Evolutionary conservation across 1,139 yeast genomes (phyloP).

Genomic region (Pichia sp.): DNA sequence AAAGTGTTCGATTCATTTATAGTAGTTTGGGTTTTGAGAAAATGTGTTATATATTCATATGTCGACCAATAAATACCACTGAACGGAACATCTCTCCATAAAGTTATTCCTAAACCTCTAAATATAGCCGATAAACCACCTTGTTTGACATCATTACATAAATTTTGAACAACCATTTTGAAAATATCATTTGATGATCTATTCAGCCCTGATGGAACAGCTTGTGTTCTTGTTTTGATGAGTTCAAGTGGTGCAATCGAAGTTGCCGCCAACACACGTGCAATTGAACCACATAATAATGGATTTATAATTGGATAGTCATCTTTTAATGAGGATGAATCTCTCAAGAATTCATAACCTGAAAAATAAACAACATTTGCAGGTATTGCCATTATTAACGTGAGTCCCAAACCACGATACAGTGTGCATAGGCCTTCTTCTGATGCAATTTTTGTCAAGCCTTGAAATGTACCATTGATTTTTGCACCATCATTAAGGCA

Average conservation of each 20-base stretch:
- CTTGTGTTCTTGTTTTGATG: constrained; percentile 80
- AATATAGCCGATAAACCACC: constrained; percentile 66
- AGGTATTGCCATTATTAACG: constrained; percentile 85
- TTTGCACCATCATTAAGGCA: constrained; percentile 26
- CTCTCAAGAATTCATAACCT: constrained; percentile 84
- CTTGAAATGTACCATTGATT: constrained; percentile 57
- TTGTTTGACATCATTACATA: constrained; percentile 43
- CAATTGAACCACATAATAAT: constrained; percentile 76
- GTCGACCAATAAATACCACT: constrained; percentile 93
- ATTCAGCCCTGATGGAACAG: constrained; percentile 49
- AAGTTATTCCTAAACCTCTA: constrained; percentile 78
- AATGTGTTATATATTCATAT: constrained; percentile 44
- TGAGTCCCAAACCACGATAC: constrained; percentile 86
- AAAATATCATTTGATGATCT: constrained; percentile 35
- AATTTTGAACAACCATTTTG: constrained; percentile 48
- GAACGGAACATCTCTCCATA: constrained; percentile 97
- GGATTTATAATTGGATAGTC: constrained; percentile 56
- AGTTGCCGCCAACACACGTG: constrained; percentile 80
- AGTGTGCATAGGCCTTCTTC: constrained; percentile 72
- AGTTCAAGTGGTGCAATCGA: constrained; percentile 84
- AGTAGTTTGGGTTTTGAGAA: constrained; percentile 15
- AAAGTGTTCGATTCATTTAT: constrained; percentile 10
- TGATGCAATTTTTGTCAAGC: constrained; percentile 55
- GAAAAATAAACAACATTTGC: constrained; percentile 90
- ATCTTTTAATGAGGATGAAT: constrained; percentile 52